Base-by-base conservation (phyloP, 768 basidiomycete genomes). In the Stropharia rugosoannulata region DNA sequence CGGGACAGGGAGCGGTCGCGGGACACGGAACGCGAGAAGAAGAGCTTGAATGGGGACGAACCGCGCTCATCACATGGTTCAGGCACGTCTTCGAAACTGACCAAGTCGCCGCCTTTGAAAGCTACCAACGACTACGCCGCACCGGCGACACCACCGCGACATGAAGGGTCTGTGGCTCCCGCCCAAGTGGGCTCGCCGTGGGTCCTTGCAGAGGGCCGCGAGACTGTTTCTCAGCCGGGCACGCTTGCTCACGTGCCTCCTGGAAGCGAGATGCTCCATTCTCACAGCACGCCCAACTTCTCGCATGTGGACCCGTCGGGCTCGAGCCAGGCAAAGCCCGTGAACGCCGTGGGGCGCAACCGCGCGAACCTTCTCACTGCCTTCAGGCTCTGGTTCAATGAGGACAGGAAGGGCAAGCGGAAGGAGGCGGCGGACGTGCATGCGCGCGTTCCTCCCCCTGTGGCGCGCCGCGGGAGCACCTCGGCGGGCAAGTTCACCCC, bases 381-480 rank as follows among this genome's bases (percentile, higher is more conserved):
- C 5, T 93, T 98, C 73, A 82, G 92, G 43, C 79, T 87, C 58
- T 94, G 95, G 92, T 96, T 98, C 72, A 84, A 93, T 57, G 94
- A 97, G 58, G 95, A 95, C 59, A 80, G 81, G 60, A 94, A 92
- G 66, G 87, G 93, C 4, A 96, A 95, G 73, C 81, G 90, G 49
- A 90, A 90, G 69, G 85, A 83, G 41, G 48, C 61, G 16, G 60
- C 70, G 3, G 47, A 69, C 45, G 56, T 66, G 22, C 19, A 49
- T 40, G 44, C 44, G 36, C 54, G 50, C 9, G 19, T 51, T 11
- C 45, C 42, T 8, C 36, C 37, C 32, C 27, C 55, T 2, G 27
- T 56, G 13, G 58, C 58, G 19, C 51, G 45, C 2, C 45, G 64
- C 19, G 58, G 56, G 18, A 60, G 59, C 18, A 38, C 40, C 19